phyloP scores from a whole-genome alignment of 1,139 yeast species.

The Protomyces macrosporus region DNA sequence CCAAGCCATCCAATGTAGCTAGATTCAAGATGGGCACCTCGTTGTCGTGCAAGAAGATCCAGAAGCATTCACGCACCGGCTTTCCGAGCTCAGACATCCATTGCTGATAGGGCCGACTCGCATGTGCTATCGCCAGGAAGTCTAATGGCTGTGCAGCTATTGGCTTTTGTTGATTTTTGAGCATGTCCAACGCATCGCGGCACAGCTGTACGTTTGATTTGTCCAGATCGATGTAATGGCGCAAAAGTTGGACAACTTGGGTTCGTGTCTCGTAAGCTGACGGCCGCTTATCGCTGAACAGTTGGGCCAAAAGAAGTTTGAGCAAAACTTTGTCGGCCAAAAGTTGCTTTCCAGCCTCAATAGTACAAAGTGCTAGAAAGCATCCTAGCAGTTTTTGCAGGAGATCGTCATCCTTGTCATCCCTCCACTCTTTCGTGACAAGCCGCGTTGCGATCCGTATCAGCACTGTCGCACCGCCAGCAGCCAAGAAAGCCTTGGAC shows the following conservation, averaged over 20 bases:
- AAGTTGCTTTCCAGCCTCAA: conserved; percentile 1
- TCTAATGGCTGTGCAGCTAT: conserved; percentile 19
- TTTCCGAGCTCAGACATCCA: conserved; percentile 30
- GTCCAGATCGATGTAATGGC: neutral
- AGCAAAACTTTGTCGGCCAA: neutral
- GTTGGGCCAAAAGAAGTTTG: conserved; percentile 8
- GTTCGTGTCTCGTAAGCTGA: conserved; percentile 25
- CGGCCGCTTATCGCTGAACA: conserved; percentile 30
- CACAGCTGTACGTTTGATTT: conserved; percentile 4
- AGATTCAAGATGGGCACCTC: conserved; percentile 12
- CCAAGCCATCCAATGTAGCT: neutral
- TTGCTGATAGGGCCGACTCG: conserved; percentile 29
- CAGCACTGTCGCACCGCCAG: conserved; percentile 22
- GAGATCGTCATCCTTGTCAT: conserved; percentile 28
- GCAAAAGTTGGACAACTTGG: conserved; percentile 24
- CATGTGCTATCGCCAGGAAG: conserved; percentile 29
- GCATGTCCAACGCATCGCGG: conserved; percentile 22
- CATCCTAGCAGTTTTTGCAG: conserved; percentile 28
- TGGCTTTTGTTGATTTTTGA: conserved; percentile 25
- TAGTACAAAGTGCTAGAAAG: conserved; percentile 20
- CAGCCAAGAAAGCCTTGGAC: conserved; percentile 22
- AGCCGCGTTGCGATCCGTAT: neutral
- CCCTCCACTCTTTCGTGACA: conserved; percentile 28
- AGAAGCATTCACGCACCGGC: conserved; percentile 31
- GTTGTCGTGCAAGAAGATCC: conserved; percentile 30